These are phyloP conservation scores for Nakaseomyces delphensis DNA, from an alignment of 1,139 yeast species.

Conservation along the genomic window DNA sequence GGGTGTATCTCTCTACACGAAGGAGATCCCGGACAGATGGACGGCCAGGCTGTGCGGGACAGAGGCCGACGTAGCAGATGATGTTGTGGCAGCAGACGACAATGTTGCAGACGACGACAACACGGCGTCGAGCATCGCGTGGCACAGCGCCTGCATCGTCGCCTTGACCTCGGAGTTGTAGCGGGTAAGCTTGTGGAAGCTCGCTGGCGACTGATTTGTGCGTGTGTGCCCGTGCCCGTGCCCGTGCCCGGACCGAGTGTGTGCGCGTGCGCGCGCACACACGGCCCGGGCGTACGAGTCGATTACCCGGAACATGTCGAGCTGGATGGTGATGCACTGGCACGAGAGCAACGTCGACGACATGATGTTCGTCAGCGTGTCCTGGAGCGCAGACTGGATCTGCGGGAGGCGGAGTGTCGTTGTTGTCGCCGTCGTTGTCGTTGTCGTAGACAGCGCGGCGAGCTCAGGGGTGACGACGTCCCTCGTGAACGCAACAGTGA, in stretches of 20 bases:
- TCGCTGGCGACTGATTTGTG: too few relatives aligned
- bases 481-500: conserved; percentile 23
- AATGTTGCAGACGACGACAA: not conserved
- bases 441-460: not conserved
- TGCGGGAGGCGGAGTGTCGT: conserved; percentile 10
- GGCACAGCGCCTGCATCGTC: conserved; percentile 1
- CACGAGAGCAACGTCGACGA: conserved; percentile 22
- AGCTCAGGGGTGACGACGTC: conserved; percentile 24
- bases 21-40: conserved; percentile 1
- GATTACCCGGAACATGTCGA: conserved; percentile 1
- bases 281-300: not conserved
- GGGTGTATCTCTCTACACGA: too few relatives aligned
- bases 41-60: too few relatives aligned
- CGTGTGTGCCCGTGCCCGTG: not conserved
- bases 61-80: too few relatives aligned
- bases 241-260: not conserved
- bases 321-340: not conserved
- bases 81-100: not conserved
- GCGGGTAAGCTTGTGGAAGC: not conserved
- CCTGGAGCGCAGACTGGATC: conserved; percentile 20
- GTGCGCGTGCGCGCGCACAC: not conserved
- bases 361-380: conserved; percentile 26
- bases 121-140: not conserved
- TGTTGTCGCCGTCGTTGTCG: not conserved
- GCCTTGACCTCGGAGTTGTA: conserved; percentile 1